phyloP scores from a whole-genome alignment of 2,329 filamentous ascomycete genomes.

The Microcera coccophila region DNA sequence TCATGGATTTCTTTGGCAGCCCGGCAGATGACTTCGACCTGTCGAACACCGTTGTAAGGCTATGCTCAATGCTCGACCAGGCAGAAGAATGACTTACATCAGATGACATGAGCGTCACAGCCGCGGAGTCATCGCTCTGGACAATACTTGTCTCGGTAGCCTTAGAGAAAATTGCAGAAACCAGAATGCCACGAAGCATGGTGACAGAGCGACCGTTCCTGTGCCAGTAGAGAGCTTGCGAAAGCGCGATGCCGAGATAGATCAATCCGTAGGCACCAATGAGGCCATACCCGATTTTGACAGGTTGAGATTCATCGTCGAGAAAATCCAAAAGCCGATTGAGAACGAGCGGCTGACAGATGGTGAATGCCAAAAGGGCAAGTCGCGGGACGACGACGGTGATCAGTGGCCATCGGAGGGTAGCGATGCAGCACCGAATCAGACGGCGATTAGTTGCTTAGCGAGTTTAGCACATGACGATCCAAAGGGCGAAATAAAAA shows the following conservation, averaged over 20 bases:
- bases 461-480: conserved; percentile 17
- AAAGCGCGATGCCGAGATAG: conserved; percentile 30
- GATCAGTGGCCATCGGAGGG: conserved; percentile 28
- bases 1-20: conserved; percentile 35
- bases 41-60: too few species aligned
- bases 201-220: conserved; percentile 31
- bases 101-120: conserved; percentile 41
- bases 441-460: conserved; percentile 24
- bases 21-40: conserved; percentile 37
- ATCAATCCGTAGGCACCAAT: conserved; percentile 33
- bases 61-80: too few species aligned
- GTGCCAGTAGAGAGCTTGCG: conserved; percentile 31
- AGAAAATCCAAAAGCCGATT: conserved; percentile 32
- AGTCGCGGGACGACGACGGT: conserved; percentile 31
- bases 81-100: conserved; percentile 26
- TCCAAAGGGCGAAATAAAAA: too few species aligned
- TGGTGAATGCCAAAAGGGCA: conserved; percentile 33
- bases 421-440: conserved; percentile 25
- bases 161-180: conserved; percentile 34
- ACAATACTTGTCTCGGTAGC: conserved; percentile 29
- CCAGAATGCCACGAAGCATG: conserved; percentile 30
- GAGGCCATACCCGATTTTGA: conserved; percentile 30
- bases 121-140: conserved; percentile 29
- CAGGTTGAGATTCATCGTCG: conserved; percentile 20
- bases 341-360: conserved; percentile 37